Conservation (phyloP, 75 land plant species). For the Pinus taeda region DNA sequence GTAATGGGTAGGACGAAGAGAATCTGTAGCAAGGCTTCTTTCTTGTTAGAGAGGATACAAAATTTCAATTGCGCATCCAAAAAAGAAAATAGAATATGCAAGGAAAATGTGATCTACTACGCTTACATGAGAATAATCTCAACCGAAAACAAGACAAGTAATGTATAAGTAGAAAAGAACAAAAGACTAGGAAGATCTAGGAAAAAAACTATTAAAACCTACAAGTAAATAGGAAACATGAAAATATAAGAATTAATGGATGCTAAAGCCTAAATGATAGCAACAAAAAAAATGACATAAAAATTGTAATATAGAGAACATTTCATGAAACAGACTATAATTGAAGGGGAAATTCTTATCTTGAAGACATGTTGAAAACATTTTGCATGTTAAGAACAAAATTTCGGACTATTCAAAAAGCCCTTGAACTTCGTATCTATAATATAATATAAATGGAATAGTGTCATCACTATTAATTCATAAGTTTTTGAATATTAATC, state of each 20-base stretch:
- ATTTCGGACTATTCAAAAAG: too few relatives aligned
- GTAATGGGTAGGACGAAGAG: slow-evolving; percentile 66
- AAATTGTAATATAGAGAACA: neutral
- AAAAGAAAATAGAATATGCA: neutral
- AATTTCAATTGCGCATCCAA: neutral
- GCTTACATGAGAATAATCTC: slow-evolving; percentile 88
- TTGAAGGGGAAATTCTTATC: neutral
- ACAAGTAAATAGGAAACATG: slow-evolving; percentile 1
- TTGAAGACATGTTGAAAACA: too few relatives aligned
- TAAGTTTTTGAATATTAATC: too few relatives aligned
- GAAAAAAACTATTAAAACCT: slow-evolving; percentile 73
- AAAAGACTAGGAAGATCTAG: slow-evolving; percentile 84
- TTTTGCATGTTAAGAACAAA: too few relatives aligned
- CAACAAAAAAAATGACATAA: neutral
- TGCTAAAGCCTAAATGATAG: neutral
- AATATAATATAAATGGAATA: too few relatives aligned
- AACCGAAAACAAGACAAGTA: slow-evolving; percentile 95
- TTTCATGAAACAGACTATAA: neutral
- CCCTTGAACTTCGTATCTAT: too few relatives aligned
- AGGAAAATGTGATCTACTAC: neutral
- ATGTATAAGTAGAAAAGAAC: slow-evolving; percentile 92
- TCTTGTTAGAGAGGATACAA: slow-evolving; percentile 42
- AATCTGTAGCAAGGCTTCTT: slow-evolving; percentile 79
- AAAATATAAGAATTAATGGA: neutral
- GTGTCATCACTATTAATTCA: too few relatives aligned